Percentiles rank a stretch among this genome's conserved stretches.
phyloP scores from a whole-genome alignment of 202 grass and related monocot genomes.

The Dendrocalamus latiflorus region DNA sequence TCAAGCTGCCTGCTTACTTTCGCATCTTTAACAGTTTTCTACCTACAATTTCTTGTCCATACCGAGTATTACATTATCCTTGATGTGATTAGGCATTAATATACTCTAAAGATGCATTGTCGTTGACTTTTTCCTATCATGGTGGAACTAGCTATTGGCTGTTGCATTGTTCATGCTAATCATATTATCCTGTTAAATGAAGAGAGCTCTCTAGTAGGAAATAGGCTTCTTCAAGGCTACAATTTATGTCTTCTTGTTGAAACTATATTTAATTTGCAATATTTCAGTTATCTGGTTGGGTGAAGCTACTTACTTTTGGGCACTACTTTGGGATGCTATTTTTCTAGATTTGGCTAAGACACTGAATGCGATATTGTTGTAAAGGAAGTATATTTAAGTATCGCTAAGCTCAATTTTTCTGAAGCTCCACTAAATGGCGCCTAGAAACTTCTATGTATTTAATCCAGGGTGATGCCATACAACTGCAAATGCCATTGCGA shows the following conservation, averaged over 20 bases:
- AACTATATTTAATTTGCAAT: background rate
- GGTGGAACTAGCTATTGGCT: background rate
- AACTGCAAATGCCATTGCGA: background rate
- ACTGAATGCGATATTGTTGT: background rate
- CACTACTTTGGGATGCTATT: background rate
- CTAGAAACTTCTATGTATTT: background rate
- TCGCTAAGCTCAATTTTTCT: background rate
- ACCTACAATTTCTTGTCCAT: slow-evolving; percentile 4
- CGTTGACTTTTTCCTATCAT: background rate
- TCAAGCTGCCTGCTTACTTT: slow-evolving; percentile 11
- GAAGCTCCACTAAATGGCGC: background rate
- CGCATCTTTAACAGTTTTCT: background rate
- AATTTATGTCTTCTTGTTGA: background rate
- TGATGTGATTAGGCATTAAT: background rate
- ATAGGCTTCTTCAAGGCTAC: background rate
- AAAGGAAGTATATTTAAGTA: background rate
- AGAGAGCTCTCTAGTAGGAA: background rate
- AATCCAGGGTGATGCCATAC: slow-evolving; percentile 1
- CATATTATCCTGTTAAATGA: background rate
- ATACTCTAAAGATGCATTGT: background rate
- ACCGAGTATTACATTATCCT: background rate
- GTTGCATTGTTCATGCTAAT: background rate
- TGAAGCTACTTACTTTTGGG: background rate
- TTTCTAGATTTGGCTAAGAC: background rate
- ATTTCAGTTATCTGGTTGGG: background rate